A percentile compares a stretch with the other conserved stretches of the same genome.
phyloP scores from a whole-genome alignment of 495 filamentous ascomycete species.

The Aspergillus leporis region DNA sequence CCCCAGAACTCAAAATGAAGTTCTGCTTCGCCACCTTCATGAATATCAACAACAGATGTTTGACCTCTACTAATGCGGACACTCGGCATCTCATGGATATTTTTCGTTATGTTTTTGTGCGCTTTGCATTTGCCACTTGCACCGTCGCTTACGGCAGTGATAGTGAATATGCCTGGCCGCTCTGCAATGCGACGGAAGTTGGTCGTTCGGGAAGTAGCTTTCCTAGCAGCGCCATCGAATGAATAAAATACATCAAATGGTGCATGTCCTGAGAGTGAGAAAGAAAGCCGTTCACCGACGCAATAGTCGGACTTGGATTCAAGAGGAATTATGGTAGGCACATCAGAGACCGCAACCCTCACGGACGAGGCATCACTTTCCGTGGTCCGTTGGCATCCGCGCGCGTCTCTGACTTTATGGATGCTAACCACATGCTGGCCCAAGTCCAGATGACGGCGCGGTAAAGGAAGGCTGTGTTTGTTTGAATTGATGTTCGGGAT shows the following conservation, averaged over 20 bases:
- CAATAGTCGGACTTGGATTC: constrained; percentile 89
- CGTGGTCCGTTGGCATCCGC: constrained; percentile 75
- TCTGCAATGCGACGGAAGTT: constrained; percentile 91
- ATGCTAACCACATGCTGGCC: constrained; percentile 85
- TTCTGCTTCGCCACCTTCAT: constrained; percentile 90
- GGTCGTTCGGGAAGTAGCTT: constrained; percentile 72
- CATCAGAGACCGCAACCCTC: constrained; percentile 84
- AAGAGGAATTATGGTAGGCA: constrained; percentile 84
- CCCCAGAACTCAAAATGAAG: constrained; percentile 93
- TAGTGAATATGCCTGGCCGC: constrained; percentile 80
- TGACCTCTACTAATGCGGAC: constrained; percentile 83
- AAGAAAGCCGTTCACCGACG: constrained; percentile 90
- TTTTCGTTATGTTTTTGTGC: constrained; percentile 69
- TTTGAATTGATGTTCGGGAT: constrained; percentile 74
- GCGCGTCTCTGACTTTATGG: constrained; percentile 80
- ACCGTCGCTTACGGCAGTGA: constrained; percentile 80
- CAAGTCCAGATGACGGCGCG: constrained; percentile 74
- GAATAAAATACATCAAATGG: constrained; percentile 93
- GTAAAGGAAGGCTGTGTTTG: constrained; percentile 77
- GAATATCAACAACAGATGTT: constrained; percentile 81
- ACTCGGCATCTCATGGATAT: constrained; percentile 87
- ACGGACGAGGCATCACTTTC: constrained; percentile 70
- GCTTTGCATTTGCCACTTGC: constrained; percentile 77
- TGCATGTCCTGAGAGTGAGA: constrained; percentile 80
- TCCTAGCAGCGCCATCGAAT: constrained; percentile 75